Percentiles rank a stretch among this genome's conserved stretches.
These are phyloP conservation scores for Daldinia loculata DNA, from an alignment of 495 filamentous ascomycete genomes.

Conservation along the genomic window DNA sequence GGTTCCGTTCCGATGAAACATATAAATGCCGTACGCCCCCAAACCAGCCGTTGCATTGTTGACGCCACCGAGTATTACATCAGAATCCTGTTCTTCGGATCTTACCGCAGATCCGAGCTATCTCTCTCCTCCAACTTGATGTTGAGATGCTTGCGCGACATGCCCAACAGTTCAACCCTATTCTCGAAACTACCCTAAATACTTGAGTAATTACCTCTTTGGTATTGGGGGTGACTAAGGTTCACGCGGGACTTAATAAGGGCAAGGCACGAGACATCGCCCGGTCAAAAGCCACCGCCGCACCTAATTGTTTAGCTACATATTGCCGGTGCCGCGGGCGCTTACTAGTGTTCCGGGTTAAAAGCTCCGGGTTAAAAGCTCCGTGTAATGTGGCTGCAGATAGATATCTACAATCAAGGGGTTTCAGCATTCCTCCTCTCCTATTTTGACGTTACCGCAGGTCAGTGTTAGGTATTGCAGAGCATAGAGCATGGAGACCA, in stretches of 20 bases:
- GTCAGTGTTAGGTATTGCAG: not conserved
- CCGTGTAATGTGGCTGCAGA: not conserved
- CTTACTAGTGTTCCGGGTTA: not conserved
- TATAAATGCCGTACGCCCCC: not conserved
- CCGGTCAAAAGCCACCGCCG: no score
- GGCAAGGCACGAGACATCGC: not conserved
- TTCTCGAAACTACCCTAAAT: no score
- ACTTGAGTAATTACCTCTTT: not conserved
- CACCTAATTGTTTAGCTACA: no score
- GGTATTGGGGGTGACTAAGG: not conserved
- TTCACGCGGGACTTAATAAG: not conserved
- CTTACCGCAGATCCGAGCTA: not conserved
- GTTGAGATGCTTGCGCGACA: not conserved
- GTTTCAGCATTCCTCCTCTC: not conserved
- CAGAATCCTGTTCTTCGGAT: not conserved
- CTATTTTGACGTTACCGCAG: not conserved
- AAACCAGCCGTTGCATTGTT: not conserved
- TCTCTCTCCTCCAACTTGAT: not conserved
- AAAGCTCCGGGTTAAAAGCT: not conserved
- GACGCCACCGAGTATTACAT: not conserved
- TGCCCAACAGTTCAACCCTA: not conserved
- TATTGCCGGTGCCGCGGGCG: not conserved
- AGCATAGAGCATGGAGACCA: not conserved
- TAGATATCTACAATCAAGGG: not conserved
- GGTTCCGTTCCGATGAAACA: not conserved